Conservation (phyloP, 352 stramenopile genomes). For the Labyrinthula sp. region DNA sequence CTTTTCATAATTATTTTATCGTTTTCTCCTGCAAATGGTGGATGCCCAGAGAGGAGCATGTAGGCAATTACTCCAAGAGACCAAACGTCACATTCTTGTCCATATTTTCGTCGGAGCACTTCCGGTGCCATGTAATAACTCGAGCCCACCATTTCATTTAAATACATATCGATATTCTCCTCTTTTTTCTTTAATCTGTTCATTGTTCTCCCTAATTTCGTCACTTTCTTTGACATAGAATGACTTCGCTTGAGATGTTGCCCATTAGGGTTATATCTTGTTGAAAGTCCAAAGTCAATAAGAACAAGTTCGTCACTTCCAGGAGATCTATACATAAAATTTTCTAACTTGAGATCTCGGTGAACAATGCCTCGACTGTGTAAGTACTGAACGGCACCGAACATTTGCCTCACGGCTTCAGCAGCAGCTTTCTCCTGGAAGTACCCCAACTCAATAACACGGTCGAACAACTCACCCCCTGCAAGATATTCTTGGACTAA, state of each 20-base stretch:
- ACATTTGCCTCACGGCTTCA: slow-evolving; percentile 46
- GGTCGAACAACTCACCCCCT: slow-evolving; percentile 63
- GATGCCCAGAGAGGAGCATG: slow-evolving; percentile 78
- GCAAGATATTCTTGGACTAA: slow-evolving; percentile 66
- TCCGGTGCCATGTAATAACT: slow-evolving; percentile 80
- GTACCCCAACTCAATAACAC: slow-evolving; percentile 52
- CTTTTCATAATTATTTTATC: slow-evolving; percentile 33
- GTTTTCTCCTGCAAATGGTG: slow-evolving; percentile 81
- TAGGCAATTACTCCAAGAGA: slow-evolving; percentile 80
- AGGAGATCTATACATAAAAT: slow-evolving; percentile 65
- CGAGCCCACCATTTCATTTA: slow-evolving; percentile 73
- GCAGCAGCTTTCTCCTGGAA: slow-evolving; percentile 57
- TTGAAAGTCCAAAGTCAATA: slow-evolving; percentile 71
- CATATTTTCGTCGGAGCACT: slow-evolving; percentile 44
- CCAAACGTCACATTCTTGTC: slow-evolving; percentile 60
- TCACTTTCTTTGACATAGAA: slow-evolving; percentile 22
- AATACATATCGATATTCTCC: too few species aligned
- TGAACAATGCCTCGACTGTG: slow-evolving; percentile 32
- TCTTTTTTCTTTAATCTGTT: slow-evolving; percentile 30
- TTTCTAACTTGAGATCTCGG: slow-evolving; percentile 49
- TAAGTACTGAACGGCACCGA: slow-evolving; percentile 30
- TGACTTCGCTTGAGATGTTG: too few species aligned
- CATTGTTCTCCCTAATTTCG: slow-evolving; percentile 14
- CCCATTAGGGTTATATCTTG: slow-evolving; percentile 39
- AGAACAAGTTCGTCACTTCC: slow-evolving; percentile 64